These are phyloP conservation scores for Plasmopara muralis DNA, from an alignment of 352 stramenopile genomes.

Conservation along the genomic window DNA sequence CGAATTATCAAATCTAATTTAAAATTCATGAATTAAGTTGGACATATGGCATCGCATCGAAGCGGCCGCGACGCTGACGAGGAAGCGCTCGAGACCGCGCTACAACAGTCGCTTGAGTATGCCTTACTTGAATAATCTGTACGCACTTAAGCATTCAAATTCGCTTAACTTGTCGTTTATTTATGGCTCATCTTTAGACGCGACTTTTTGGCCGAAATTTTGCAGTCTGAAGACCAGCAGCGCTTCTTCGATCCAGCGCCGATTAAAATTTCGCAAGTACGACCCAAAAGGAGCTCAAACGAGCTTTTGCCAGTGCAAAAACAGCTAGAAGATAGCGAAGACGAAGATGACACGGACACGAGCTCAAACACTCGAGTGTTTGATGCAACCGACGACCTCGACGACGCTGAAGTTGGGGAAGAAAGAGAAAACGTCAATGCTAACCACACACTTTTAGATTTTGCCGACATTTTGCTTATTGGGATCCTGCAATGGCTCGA, in stretches of 20 bases:
- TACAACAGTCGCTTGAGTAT: constrained; percentile 2
- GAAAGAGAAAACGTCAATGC: constrained; percentile 21
- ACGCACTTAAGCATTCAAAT: not conserved
- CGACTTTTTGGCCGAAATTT: constrained; percentile 64
- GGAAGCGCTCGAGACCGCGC: constrained; percentile 2
- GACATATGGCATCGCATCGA: not conserved
- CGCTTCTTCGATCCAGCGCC: constrained; percentile 3
- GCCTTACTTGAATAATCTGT: not conserved
- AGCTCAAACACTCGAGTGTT: not conserved
- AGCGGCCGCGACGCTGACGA: not conserved
- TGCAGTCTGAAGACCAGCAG: constrained; percentile 43
- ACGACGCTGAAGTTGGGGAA: constrained; percentile 16
- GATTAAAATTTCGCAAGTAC: not conserved
- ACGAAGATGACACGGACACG: constrained; percentile 11
- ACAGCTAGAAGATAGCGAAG: constrained; percentile 14
- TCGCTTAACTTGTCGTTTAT: not conserved
- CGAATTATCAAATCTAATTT: not conserved
- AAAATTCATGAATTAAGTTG: not conserved
- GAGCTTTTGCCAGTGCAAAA: constrained; percentile 11
- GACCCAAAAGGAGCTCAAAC: constrained; percentile 7
- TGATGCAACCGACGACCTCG: not conserved
- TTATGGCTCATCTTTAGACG: constrained; percentile 23
- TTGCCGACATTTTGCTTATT: constrained; percentile 62
- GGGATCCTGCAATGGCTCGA: constrained; percentile 65
- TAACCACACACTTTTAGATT: constrained; percentile 47